Percentiles rank a stretch among this genome's conserved stretches.
Conservation (phyloP, 2,329 filamentous ascomycete genomes). For the Phyllachora maydis region DNA sequence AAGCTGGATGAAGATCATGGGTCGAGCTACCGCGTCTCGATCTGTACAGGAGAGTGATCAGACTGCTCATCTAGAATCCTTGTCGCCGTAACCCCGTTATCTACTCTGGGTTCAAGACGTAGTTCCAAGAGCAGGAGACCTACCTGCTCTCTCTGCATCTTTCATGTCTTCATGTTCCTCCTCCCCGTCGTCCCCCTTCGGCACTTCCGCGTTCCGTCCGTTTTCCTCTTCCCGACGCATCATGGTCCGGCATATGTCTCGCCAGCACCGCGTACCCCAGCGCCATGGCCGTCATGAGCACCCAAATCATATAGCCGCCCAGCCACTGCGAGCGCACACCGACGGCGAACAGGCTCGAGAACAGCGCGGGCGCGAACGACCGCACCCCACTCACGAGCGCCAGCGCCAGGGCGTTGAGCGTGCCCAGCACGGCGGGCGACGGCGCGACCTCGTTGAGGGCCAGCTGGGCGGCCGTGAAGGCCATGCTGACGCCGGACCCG, state of each 20-base stretch:
- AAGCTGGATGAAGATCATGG: too few relatives aligned
- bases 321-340: slow-evolving; percentile 41
- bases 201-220: slow-evolving; percentile 1
- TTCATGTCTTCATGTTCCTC: too few relatives aligned
- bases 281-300: slow-evolving; percentile 24
- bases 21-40: too few relatives aligned
- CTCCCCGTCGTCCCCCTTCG: too few relatives aligned
- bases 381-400: slow-evolving; percentile 39
- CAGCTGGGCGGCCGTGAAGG: slow-evolving; percentile 51
- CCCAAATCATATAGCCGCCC: slow-evolving; percentile 44
- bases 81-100: too few relatives aligned
- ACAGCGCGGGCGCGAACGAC: slow-evolving; percentile 42
- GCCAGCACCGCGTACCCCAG: slow-evolving; percentile 11
- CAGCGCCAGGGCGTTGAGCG: slow-evolving; percentile 48
- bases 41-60: too few relatives aligned
- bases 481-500: slow-evolving; percentile 44
- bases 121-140: too few relatives aligned
- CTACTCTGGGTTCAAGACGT: too few relatives aligned
- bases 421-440: slow-evolving; percentile 40
- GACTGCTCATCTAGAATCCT: too few relatives aligned
- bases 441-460: slow-evolving; percentile 57
- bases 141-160: too few relatives aligned
- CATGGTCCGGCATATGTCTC: slow-evolving; percentile 15
- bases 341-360: slow-evolving; percentile 46
- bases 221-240: slow-evolving; percentile 6